Evolutionary conservation across 805 yeast species (phyloP).

Genomic region (Ogataea methanolica): DNA sequence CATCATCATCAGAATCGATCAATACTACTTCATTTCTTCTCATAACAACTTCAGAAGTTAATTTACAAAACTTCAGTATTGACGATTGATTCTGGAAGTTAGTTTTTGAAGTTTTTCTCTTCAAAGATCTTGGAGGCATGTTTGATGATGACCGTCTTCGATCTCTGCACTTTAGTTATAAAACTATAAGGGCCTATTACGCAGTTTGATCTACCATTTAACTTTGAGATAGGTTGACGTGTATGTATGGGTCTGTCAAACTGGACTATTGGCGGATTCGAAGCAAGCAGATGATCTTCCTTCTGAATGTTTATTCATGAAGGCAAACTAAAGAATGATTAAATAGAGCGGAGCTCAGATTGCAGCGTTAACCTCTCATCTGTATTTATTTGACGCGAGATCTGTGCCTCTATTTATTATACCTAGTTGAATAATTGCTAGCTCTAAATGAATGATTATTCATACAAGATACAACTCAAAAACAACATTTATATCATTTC

Average conservation of each 20-base stretch:
- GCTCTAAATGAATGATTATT: not conserved
- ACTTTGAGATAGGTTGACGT: too few relatives aligned
- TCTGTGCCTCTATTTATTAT: too few relatives aligned
- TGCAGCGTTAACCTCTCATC: too few relatives aligned
- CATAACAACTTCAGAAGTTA: not conserved
- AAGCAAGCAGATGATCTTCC: too few relatives aligned
- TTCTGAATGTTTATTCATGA: too few relatives aligned
- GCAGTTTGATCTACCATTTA: too few relatives aligned
- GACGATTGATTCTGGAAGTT: slow-evolving; percentile 10
- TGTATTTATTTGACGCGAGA: too few relatives aligned
- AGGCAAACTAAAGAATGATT: too few relatives aligned
- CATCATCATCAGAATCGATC: slow-evolving; percentile 11
- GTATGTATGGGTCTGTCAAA: too few relatives aligned
- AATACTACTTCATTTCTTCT: slow-evolving; percentile 8
- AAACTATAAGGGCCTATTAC: too few relatives aligned
- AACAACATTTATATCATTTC: not conserved
- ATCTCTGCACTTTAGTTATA: not conserved
- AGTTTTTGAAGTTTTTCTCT: not conserved
- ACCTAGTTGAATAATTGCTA: not conserved
- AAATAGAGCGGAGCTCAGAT: too few relatives aligned
- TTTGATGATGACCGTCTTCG: not conserved
- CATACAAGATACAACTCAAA: not conserved
- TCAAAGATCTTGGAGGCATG: not conserved
- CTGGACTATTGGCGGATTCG: too few relatives aligned
- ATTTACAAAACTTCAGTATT: slow-evolving; percentile 16